Evolutionary conservation across 75 land plant genomes (phyloP), one percentile per base, ranked within the genome.

Genomic region (Gnetum montanum): DNA sequence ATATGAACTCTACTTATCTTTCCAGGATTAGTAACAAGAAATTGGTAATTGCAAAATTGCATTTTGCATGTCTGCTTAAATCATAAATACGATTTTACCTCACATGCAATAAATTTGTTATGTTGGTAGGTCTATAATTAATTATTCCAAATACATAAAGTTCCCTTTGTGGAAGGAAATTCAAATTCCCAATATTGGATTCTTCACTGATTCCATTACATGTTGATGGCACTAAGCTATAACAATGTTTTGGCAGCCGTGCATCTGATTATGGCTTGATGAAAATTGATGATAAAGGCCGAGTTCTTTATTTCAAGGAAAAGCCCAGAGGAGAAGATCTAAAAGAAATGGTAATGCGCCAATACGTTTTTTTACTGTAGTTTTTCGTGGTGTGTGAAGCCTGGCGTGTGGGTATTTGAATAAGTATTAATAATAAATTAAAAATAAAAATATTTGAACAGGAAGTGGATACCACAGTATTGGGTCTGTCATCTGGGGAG

Each of bases 231-330:
- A n/a, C n/a, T n/a, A n/a, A n/a, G n/a, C n/a, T n/a, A 16, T 50
- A 51, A 23, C 47, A 15, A 0, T 64, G 22, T 24, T 34, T 34
- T 60, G 43, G 61, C 79, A 90, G 96, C 72, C 93, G 97, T 27
- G 93, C 88, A 64, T 91, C 97, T 25, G 97, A 91, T 59, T 91
- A 69, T 73, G 97, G 97, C 53, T 59, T 90, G 61, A 73, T 91
- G 88, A 91, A 87, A 49, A 81, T 83, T 25, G 83, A 91, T 61
- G 69, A 67, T 34, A 63, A 52, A 54, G 93, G 93, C 7, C 70
- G 74, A 41, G 65, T 91, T 26, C 44, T 65, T 38, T 78, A 80
- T 44, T 91, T 87, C 51, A 54, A 54, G 31, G 93, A 91, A 58
- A 91, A 91, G 63, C 97, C 97, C 37, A 87, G 59, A 70, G 97